Conservation (phyloP, 805 yeast genomes). For the Saccharomycopsis sp. region DNA sequence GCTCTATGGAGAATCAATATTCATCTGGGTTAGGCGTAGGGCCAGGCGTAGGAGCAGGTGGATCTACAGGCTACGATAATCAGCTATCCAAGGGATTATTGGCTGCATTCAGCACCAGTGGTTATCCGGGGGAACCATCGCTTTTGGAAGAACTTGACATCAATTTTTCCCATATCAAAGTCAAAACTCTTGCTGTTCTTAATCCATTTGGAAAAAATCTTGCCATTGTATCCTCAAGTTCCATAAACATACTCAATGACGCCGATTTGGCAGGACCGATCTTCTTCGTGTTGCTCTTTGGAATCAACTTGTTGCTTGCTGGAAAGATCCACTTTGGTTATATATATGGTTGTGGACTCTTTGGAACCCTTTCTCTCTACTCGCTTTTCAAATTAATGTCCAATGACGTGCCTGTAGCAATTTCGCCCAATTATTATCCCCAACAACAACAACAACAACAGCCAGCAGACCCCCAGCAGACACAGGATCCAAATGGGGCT, state of each 20-base stretch:
- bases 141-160: slow-evolving; percentile 89
- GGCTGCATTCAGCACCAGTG: slow-evolving; percentile 89
- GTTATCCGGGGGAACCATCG: slow-evolving; percentile 94
- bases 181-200: slow-evolving; percentile 80
- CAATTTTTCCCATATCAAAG: slow-evolving; percentile 79
- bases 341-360: slow-evolving; percentile 89
- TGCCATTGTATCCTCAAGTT: slow-evolving; percentile 36
- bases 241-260: slow-evolving; percentile 71
- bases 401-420: slow-evolving; percentile 38
- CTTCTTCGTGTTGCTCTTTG: slow-evolving; percentile 80
- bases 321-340: slow-evolving; percentile 97
- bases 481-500: background rate
- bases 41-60: slow-evolving; percentile 24
- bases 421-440: slow-evolving; percentile 29
- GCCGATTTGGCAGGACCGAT: slow-evolving; percentile 95
- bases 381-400: slow-evolving; percentile 85
- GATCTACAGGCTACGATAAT: slow-evolving; percentile 17
- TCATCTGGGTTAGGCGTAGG: slow-evolving; percentile 22
- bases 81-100: slow-evolving; percentile 66
- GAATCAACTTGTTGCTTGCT: slow-evolving; percentile 70
- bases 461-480: background rate
- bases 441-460: slow-evolving; percentile 22
- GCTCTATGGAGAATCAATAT: slow-evolving; percentile 22
- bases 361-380: slow-evolving; percentile 84
- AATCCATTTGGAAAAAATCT: slow-evolving; percentile 41